Evolutionary conservation across 768 basidiomycete genomes (phyloP).

Genomic region (Rhodosporidiobolus sp.): DNA sequence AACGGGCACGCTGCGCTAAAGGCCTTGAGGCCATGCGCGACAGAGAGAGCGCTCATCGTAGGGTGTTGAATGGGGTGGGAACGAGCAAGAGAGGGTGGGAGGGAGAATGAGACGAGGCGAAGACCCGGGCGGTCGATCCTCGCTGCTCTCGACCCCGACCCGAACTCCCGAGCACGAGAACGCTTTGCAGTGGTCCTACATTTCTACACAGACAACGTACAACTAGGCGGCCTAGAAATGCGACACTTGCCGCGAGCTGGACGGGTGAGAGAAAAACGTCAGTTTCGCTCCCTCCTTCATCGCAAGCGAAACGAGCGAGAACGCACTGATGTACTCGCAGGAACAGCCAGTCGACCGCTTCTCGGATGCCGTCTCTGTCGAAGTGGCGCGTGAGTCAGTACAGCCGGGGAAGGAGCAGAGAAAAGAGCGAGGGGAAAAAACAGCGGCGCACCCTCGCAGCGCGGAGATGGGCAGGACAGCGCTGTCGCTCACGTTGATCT

Average conservation of each 20-base stretch:
- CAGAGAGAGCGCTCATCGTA: background rate
- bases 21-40: constrained; percentile 19
- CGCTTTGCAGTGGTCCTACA: background rate
- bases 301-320: background rate
- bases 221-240: background rate
- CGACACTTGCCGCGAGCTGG: constrained; percentile 13
- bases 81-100: background rate
- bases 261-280: background rate
- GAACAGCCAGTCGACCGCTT: constrained; percentile 91
- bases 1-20: constrained; percentile 40
- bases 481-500: constrained; percentile 42
- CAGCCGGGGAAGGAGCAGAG: background rate
- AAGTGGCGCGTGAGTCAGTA: background rate
- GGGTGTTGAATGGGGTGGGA: constrained; percentile 1
- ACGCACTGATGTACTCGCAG: constrained; percentile 39
- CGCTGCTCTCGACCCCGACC: background rate
- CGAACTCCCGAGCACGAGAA: background rate
- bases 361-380: constrained; percentile 75
- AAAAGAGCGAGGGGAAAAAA: background rate
- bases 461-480: constrained; percentile 80
- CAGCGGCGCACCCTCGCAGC: constrained; percentile 69
- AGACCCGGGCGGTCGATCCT: background rate
- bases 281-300: too few relatives aligned
- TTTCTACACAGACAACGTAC: background rate
- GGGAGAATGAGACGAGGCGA: background rate